A percentile compares a stretch with the other conserved stretches of the same genome.
phyloP scores from a whole-genome alignment of 2,329 filamentous ascomycete species.

The Ascosphaera acerosa region DNA sequence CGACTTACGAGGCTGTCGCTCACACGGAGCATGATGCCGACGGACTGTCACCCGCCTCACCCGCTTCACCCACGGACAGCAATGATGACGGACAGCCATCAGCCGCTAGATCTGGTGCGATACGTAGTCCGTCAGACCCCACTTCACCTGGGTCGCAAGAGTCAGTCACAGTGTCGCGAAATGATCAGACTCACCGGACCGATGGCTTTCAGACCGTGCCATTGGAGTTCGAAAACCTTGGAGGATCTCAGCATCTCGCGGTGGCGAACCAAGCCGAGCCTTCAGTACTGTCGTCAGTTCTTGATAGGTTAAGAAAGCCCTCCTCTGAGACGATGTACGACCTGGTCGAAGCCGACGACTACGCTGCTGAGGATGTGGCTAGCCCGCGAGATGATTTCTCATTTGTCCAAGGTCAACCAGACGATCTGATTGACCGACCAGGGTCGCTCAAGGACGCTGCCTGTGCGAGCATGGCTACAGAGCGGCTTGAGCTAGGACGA shows the following conservation, averaged over 20 bases:
- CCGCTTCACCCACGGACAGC: not conserved
- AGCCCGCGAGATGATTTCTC: not conserved
- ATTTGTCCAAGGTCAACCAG: too few species aligned
- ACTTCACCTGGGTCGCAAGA: not conserved
- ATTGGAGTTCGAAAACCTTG: conserved; percentile 11
- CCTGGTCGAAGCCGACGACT: conserved; percentile 23
- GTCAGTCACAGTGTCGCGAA: not conserved
- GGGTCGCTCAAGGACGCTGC: too few species aligned
- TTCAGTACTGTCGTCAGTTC: conserved; percentile 14
- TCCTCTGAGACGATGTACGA: conserved; percentile 16
- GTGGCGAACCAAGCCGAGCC: conserved; percentile 6
- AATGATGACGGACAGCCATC: not conserved
- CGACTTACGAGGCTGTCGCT: not conserved
- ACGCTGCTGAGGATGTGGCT: conserved; percentile 11
- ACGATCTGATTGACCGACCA: too few species aligned
- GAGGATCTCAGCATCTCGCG: conserved; percentile 10
- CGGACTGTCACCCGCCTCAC: not conserved
- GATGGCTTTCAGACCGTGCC: conserved; percentile 1
- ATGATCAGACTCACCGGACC: not conserved
- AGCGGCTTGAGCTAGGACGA: too few species aligned
- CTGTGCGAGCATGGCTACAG: too few species aligned
- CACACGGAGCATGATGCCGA: conserved; percentile 1
- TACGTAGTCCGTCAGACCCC: not conserved
- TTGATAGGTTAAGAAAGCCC: conserved; percentile 3
- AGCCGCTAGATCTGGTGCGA: not conserved